A percentile compares a stretch with the other conserved stretches of the same genome.
These are phyloP conservation scores for Cucumis hystrix DNA, from an alignment of 306 rosid species.

Conservation along the genomic window DNA sequence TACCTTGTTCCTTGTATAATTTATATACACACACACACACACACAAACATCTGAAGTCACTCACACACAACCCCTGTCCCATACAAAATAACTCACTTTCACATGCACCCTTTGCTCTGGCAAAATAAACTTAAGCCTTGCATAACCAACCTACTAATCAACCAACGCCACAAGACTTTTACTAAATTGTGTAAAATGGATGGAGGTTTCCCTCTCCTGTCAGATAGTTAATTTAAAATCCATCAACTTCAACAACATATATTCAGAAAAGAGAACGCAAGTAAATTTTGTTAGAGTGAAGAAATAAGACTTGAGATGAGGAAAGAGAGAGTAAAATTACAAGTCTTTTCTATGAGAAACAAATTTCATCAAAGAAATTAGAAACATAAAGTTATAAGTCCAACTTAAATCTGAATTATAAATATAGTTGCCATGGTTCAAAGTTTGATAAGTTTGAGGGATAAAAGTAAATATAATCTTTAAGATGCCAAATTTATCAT, in stretches of 20 bases:
- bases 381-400: not conserved
- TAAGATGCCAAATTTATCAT: not conserved
- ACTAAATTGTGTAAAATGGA: not conserved
- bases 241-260: not conserved
- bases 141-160: not conserved
- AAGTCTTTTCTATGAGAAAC: not conserved
- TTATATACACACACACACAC: too few species aligned
- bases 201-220: not conserved
- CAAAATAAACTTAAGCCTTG: not conserved
- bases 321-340: not conserved
- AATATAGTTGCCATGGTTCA: not conserved
- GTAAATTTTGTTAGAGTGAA: not conserved
- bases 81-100: not conserved
- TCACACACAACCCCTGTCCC: not conserved
- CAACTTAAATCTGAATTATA: not conserved
- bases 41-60: not conserved
- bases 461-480: not conserved
- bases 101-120: not conserved
- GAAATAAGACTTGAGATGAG: not conserved
- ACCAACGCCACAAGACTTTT: not conserved
- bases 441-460: not conserved
- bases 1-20: not conserved
- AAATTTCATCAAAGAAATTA: not conserved
- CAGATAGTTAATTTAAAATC: not conserved
- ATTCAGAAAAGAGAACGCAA: not conserved